Base-by-base conservation (phyloP, 2,329 filamentous ascomycete genomes). In the Sclerotinia sclerotiorum region DNA sequence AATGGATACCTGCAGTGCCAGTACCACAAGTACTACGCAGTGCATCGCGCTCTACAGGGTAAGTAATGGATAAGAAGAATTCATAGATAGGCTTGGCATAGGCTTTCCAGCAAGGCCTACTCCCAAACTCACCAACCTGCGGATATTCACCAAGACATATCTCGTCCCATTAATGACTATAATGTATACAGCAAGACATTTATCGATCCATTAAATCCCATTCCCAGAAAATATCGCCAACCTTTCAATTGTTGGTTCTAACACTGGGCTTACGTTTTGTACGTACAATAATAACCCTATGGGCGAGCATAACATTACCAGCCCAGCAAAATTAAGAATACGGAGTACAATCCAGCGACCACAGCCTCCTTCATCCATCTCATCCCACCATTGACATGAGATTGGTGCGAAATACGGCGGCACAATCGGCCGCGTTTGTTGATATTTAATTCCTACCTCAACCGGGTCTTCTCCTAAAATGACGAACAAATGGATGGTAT, bases 381-480 rank as follows among this genome's bases (percentile, higher is more conserved):
- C 17, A 51, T 57, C 55, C 64, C 51, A 60, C 54, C 55, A 48
- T 27, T 52, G 46, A 62, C 24, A 29, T 21, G 44, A 46, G 55
- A 61, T 67, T 61, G 56, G 19, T 67, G 15, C 46, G 24, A 62
- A 54, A 62, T 67, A 62, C 48, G 32, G 56, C 55, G 55, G 35
- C 65, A 62, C 65, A 35, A 67, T 35, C 65, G 62, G 48, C 56
- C 56, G 65, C 65, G 56, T 62, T 61, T 44, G 24, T 65, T 65
- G 46, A 62, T 46, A 46, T 62, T 51, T 51, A 62, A 62, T 62
- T 49, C 7, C 58, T 51, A 48, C 29, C 13, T 29, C 11, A 48
- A 62, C n/a, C 27, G 44, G 46, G 21, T 49, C 21, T 21, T 35
- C 42, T 49, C 27, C 35, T 24, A 13, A 13, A 35, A 35, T 48